Conservation (phyloP, 495 filamentous ascomycete genomes). For the Daldinia caldariorum region DNA sequence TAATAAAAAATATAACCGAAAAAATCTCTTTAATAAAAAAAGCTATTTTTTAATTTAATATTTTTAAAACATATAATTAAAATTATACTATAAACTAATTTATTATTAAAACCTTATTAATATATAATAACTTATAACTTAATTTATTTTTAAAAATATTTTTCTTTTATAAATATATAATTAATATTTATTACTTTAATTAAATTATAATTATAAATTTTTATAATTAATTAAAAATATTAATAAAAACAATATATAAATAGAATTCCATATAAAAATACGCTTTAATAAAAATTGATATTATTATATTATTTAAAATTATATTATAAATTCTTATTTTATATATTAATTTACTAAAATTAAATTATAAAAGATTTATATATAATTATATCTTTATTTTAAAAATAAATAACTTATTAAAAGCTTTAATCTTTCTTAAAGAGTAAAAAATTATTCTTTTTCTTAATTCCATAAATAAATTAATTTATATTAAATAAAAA, state of each 20-base stretch:
- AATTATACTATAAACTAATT: no score
- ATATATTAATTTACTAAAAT: not conserved
- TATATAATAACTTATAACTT: not conserved
- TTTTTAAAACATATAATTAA: no score
- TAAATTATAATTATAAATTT: not conserved
- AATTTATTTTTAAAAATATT: constrained; percentile 6
- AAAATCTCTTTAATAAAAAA: no score
- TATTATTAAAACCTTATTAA: constrained; percentile 6
- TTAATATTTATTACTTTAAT: not conserved
- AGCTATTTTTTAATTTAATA: no score
- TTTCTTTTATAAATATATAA: constrained; percentile 10
- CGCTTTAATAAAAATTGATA: not conserved
- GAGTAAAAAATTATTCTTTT: not conserved
- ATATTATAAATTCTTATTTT: not conserved
- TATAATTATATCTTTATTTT: no score
- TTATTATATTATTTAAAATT: no score
- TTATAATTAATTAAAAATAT: no score
- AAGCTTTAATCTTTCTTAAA: no score
- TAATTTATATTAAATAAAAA: not conserved
- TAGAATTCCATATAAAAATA: no score
- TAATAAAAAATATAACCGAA: not conserved
- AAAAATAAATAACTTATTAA: no score
- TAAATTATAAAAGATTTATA: no score
- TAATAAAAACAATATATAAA: not conserved
- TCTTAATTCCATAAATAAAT: not conserved